Evolutionary conservation across 768 basidiomycete genomes (phyloP).

Genomic region (Mycena metata): DNA sequence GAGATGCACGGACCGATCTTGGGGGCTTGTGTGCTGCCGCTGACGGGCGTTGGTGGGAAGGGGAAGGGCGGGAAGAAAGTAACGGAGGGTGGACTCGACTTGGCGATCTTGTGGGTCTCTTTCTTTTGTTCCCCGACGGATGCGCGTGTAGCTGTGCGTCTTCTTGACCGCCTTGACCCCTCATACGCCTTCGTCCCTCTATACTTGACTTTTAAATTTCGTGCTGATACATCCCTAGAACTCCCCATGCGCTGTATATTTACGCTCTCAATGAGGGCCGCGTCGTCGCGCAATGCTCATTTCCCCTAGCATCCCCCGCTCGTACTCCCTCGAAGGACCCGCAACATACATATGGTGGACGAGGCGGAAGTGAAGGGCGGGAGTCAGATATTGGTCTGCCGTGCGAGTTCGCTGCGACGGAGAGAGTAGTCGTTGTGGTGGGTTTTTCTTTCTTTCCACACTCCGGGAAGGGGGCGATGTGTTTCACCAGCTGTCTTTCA

Average conservation of each 20-base stretch:
- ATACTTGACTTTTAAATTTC: not conserved
- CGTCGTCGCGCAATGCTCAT: slow-evolving; percentile 59
- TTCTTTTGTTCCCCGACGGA: not conserved
- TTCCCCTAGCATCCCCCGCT: not conserved
- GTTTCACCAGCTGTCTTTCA: no score
- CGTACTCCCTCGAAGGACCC: not conserved
- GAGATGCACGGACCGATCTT: slow-evolving; percentile 47
- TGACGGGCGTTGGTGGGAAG: slow-evolving; percentile 58
- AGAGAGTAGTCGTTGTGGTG: slow-evolving; percentile 24
- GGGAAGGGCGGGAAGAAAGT: slow-evolving; percentile 41
- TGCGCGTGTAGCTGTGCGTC: no score
- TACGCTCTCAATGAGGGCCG: slow-evolving; percentile 60
- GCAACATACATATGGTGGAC: not conserved
- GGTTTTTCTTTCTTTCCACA: not conserved
- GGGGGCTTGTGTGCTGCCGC: slow-evolving; percentile 63
- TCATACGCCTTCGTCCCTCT: slow-evolving; percentile 9
- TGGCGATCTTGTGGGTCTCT: slow-evolving; percentile 52
- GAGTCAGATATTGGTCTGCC: slow-evolving; percentile 19
- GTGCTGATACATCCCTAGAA: not conserved
- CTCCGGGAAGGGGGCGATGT: not conserved
- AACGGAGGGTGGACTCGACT: slow-evolving; percentile 44
- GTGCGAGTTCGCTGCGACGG: slow-evolving; percentile 27
- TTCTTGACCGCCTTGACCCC: no score
- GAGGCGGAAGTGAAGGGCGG: slow-evolving; percentile 5
- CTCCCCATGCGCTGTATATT: slow-evolving; percentile 65